Evolutionary conservation across 116 monocot species (phyloP).

Genomic region (Phalaenopsis hybrid): DNA sequence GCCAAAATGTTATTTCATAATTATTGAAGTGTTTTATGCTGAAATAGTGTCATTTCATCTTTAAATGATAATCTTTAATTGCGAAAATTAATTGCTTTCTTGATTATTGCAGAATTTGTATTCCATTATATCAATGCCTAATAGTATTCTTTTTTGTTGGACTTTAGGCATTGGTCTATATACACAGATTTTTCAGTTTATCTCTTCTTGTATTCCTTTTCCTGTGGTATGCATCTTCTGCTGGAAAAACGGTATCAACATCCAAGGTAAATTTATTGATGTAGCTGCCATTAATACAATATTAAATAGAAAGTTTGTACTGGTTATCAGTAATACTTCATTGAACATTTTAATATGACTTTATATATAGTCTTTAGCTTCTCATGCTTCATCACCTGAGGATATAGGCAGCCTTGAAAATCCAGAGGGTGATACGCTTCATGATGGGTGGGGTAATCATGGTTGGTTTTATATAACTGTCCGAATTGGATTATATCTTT

Average conservation of each 20-base stretch:
- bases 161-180: slow-evolving; percentile 79
- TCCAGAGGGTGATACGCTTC: slow-evolving; percentile 13
- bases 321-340: neutral
- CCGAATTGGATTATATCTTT: slow-evolving; percentile 71
- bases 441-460: slow-evolving; percentile 52
- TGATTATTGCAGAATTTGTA: neutral
- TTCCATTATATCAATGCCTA: neutral
- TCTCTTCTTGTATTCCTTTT: slow-evolving; percentile 79
- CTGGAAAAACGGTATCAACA: slow-evolving; percentile 15
- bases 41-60: neutral
- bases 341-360: slow-evolving; percentile 1
- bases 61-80: neutral
- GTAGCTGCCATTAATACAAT: neutral
- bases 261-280: slow-evolving; percentile 29
- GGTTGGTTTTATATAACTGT: slow-evolving; percentile 80
- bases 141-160: slow-evolving; percentile 13
- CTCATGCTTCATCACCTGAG: slow-evolving; percentile 21
- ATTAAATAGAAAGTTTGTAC: neutral
- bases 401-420: slow-evolving; percentile 13
- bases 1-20: neutral
- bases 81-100: neutral
- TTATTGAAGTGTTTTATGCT: too few species aligned
- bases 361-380: slow-evolving; percentile 21
- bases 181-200: slow-evolving; percentile 90
- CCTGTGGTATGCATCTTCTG: slow-evolving; percentile 72